phyloP scores from a whole-genome alignment of 345 rosid species.

The Brassica juncea region DNA sequence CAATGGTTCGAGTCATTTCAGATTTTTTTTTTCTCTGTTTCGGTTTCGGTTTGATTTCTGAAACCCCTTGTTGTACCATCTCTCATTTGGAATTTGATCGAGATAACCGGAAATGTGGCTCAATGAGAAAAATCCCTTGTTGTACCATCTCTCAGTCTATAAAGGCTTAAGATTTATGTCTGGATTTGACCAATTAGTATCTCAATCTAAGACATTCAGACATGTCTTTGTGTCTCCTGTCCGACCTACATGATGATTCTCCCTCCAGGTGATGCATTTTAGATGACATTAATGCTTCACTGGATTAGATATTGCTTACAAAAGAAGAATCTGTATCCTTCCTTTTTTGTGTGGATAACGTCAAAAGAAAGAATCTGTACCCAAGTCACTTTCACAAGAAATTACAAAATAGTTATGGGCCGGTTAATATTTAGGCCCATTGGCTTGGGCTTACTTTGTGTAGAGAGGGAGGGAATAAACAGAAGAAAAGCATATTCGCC shows the following conservation, averaged over 20 bases:
- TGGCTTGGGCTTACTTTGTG: not conserved
- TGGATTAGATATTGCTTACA: not conserved
- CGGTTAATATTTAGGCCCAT: not conserved
- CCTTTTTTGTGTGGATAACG: not conserved
- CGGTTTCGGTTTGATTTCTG: slow-evolving; percentile 5
- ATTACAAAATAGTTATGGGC: not conserved
- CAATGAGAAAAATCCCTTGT: slow-evolving; percentile 19
- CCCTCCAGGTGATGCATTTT: not conserved
- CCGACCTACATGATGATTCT: not conserved
- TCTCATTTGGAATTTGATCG: slow-evolving; percentile 15
- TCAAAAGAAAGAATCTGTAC: too few relatives aligned
- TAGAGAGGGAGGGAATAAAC: not conserved
- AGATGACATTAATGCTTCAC: too few relatives aligned
- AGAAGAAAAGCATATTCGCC: not conserved
- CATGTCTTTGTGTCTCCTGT: not conserved
- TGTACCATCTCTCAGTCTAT: slow-evolving; percentile 8
- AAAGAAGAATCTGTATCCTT: not conserved
- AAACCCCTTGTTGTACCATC: slow-evolving; percentile 29
- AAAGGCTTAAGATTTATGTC: not conserved
- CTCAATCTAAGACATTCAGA: not conserved
- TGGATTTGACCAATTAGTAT: not conserved
- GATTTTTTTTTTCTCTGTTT: slow-evolving; percentile 1
- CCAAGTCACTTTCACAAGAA: not conserved
- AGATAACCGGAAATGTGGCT: slow-evolving; percentile 13
- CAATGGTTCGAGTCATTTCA: slow-evolving; percentile 26